Evolutionary conservation across 2,329 filamentous ascomycete species (phyloP), one percentile per base, ranked within the genome.

Genomic region (Grosmannia huntii): DNA sequence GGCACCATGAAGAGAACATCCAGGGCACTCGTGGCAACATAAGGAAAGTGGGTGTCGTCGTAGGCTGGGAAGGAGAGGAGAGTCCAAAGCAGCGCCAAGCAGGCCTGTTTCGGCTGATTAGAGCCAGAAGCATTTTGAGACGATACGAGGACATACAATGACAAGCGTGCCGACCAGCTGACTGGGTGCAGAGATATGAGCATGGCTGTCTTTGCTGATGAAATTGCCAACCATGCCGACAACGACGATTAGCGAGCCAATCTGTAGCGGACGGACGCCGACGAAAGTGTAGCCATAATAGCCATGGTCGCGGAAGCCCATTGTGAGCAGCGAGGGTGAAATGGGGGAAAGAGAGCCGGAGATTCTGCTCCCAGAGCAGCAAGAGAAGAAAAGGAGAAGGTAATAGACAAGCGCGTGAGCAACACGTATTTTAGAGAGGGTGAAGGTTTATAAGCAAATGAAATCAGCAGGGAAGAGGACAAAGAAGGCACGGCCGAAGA

Each of bases 141-240:
- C 46, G 41, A 33, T 28, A 5, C 19, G 48, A n/a, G 28, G 27
- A 81, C 88, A 67, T 80, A 95, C 90, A 64, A 95, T 82, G 61
- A 82, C 82, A 62, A 96, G 78, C 3, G 89, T 90, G 33, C 84
- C 89, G 33, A 95, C 81, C 25, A 96, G 76, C 53, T 90, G 83
- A 56, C 81, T 75, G 0, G 90, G 88, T 0, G 87, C 83, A 33
- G 80, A 76, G 58, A 85, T 80, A 62, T 84, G 79, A 25, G 77
- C 80, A 50, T 76, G 74, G 51, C 89, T 82, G 68, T 95, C 90
- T 65, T 88, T 79, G 27, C 84, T 78, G 66, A 95, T 85, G 71
- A 96, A 95, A 71, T 91, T 90, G 66, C 86, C 82, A 0, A 84
- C 84, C 69, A 96, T 82, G 52, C 90, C 89, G 63, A 95, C 86